Conservation (phyloP, 2,329 filamentous ascomycete species). For the Aspergillus viridinutans region DNA sequence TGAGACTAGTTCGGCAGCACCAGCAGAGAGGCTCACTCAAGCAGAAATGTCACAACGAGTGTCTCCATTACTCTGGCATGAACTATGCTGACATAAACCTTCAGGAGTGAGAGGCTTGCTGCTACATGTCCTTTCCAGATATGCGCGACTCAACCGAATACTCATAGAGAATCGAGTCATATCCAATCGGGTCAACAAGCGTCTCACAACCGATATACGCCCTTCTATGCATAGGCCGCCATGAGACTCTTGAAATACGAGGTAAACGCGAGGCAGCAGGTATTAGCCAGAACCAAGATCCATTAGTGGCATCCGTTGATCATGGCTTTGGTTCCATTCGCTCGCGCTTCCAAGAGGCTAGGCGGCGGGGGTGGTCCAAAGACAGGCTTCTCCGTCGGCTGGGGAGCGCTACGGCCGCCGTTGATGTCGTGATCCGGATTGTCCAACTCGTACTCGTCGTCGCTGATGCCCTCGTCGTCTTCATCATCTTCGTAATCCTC, state of each 20-base stretch:
- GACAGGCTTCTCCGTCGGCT: conserved; percentile 38
- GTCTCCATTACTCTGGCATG: neutral
- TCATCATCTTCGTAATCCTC: conserved; percentile 62
- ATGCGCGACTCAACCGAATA: neutral
- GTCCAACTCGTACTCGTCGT: conserved; percentile 49
- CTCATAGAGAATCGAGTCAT: neutral
- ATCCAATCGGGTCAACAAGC: neutral
- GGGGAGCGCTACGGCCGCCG: conserved; percentile 21
- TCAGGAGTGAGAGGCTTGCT: neutral
- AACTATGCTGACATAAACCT: neutral
- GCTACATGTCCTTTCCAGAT: neutral
- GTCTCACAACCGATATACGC: neutral
- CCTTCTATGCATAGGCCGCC: neutral
- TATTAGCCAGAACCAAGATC: neutral
- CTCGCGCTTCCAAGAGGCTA: conserved; percentile 43
- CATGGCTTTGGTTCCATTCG: conserved; percentile 42
- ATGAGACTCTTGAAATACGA: neutral
- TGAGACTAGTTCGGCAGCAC: neutral
- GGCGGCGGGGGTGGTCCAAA: conserved; percentile 50
- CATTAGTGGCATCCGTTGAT: conserved; percentile 40
- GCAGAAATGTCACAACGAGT: neutral
- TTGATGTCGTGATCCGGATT: conserved; percentile 24
- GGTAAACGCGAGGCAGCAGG: neutral
- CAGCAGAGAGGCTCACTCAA: neutral
- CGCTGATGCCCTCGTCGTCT: conserved; percentile 59